Conservation (phyloP, 257 asterid species). For the Leonotis leonurus region DNA sequence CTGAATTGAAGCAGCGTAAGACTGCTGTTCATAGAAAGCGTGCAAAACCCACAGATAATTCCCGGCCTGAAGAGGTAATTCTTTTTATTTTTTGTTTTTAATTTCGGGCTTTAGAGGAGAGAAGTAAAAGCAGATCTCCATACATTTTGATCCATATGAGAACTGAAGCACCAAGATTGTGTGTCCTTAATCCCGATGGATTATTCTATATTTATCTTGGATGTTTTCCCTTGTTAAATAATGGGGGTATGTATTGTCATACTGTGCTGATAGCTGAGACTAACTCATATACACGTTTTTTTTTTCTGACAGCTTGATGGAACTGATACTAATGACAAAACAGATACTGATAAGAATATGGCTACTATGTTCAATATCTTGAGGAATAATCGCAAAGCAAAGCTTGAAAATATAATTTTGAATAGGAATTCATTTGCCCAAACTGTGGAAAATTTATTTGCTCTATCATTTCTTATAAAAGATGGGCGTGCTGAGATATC, state of each 20-base stretch:
- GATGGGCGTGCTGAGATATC: slow-evolving; percentile 85
- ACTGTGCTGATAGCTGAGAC: neutral
- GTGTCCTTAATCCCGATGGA: too few species aligned
- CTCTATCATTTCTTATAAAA: slow-evolving; percentile 76
- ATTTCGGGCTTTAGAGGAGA: neutral
- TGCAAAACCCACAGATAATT: slow-evolving; percentile 45
- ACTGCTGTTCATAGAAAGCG: slow-evolving; percentile 48
- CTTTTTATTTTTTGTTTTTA: too few species aligned
- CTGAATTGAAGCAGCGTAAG: slow-evolving; percentile 77
- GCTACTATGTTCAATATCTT: slow-evolving; percentile 69
- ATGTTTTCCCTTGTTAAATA: neutral
- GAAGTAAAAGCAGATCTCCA: neutral
- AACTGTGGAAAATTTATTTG: slow-evolving; percentile 91
- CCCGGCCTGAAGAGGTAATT: slow-evolving; percentile 81
- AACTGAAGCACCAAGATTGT: too few species aligned
- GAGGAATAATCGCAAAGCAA: slow-evolving; percentile 49
- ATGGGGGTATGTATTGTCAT: neutral
- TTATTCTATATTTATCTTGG: neutral
- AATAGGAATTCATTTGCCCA: slow-evolving; percentile 75
- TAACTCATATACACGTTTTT: neutral
- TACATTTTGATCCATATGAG: neutral
- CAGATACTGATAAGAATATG: slow-evolving; percentile 92
- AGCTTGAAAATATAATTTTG: slow-evolving; percentile 65
- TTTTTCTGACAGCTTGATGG: slow-evolving; percentile 48
- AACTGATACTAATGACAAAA: slow-evolving; percentile 41